A percentile compares a stretch with the other conserved stretches of the same genome.
Evolutionary conservation across 1,284 basidiomycete species (phyloP).

Genomic region (Microbotryum lychnidis-dioicae): DNA sequence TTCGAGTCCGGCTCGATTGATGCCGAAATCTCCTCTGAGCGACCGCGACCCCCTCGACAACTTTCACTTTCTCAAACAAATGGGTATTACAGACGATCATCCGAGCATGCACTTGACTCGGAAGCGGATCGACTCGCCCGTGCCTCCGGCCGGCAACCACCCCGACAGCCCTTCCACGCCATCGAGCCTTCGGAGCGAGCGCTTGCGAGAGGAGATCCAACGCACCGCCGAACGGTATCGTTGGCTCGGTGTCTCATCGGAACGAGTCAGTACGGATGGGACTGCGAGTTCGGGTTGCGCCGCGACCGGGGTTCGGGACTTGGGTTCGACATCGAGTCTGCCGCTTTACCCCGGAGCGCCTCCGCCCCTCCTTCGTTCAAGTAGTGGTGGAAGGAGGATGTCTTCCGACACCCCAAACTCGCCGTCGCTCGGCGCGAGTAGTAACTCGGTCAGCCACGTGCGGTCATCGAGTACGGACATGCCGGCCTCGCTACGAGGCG

Average conservation of each 20-base stretch:
- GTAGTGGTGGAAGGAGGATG: no score
- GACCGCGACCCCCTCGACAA: constrained; percentile 24
- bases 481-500: neutral
- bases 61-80: constrained; percentile 20
- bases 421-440: neutral
- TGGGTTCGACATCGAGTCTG: constrained; percentile 5
- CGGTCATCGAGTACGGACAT: constrained; percentile 1
- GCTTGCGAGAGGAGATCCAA: constrained; percentile 27
- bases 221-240: neutral
- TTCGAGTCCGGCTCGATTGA: constrained; percentile 14
- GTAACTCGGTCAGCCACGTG: constrained; percentile 5
- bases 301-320: neutral
- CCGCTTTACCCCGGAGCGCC: constrained; percentile 16
- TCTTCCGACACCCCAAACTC: neutral
- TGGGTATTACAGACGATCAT: constrained; percentile 1
- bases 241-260: neutral
- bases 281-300: neutral
- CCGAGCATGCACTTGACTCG: neutral
- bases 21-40: constrained; percentile 22
- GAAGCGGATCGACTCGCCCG: constrained; percentile 3
- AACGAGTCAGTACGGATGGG: neutral
- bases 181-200: constrained; percentile 6
- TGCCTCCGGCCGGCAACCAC: neutral
- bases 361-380: neutral
- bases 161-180: neutral